Percentiles rank a stretch among this genome's conserved stretches.
These are phyloP conservation scores for Ogataea nakhonphanomensis DNA, from an alignment of 805 yeast genomes.

Conservation along the genomic window DNA sequence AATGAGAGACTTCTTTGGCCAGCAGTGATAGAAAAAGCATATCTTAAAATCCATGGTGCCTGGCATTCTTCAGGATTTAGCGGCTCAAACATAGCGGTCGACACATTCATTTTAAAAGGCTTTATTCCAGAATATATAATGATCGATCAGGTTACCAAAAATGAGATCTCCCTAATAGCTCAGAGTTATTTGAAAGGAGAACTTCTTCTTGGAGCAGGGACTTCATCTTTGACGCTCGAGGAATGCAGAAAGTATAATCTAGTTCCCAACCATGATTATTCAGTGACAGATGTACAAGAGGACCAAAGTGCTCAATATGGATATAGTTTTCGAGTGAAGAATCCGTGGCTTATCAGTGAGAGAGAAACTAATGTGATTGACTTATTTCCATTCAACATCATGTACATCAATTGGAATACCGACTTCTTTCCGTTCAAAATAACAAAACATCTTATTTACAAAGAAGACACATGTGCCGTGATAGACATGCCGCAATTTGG, in stretches of 20 bases:
- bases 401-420: slow-evolving; percentile 66
- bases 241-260: slow-evolving; percentile 38
- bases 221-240: slow-evolving; percentile 43
- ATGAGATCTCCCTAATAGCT: slow-evolving; percentile 32
- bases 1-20: slow-evolving; percentile 52
- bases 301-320: slow-evolving; percentile 16
- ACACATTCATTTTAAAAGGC: slow-evolving; percentile 61
- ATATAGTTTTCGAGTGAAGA: slow-evolving; percentile 34
- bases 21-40: slow-evolving; percentile 75
- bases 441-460: slow-evolving; percentile 21
- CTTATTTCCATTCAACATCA: slow-evolving; percentile 40
- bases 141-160: slow-evolving; percentile 31
- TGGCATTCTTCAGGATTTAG: slow-evolving; percentile 51
- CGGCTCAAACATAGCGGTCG: slow-evolving; percentile 78
- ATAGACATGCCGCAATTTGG: slow-evolving; percentile 35
- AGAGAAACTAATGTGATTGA: slow-evolving; percentile 30
- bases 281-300: slow-evolving; percentile 42
- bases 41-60: slow-evolving; percentile 45
- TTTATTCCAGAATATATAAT: slow-evolving; percentile 66
- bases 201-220: slow-evolving; percentile 63
- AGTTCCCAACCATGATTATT: slow-evolving; percentile 67
- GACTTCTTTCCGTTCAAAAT: not conserved
- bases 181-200: slow-evolving; percentile 32
- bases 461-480: slow-evolving; percentile 31
- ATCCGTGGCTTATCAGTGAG: slow-evolving; percentile 40